A percentile compares a stretch with the other conserved stretches of the same genome.
Evolutionary conservation across 352 stramenopile species (phyloP).

Genomic region (Globisporangium echinulatum): DNA sequence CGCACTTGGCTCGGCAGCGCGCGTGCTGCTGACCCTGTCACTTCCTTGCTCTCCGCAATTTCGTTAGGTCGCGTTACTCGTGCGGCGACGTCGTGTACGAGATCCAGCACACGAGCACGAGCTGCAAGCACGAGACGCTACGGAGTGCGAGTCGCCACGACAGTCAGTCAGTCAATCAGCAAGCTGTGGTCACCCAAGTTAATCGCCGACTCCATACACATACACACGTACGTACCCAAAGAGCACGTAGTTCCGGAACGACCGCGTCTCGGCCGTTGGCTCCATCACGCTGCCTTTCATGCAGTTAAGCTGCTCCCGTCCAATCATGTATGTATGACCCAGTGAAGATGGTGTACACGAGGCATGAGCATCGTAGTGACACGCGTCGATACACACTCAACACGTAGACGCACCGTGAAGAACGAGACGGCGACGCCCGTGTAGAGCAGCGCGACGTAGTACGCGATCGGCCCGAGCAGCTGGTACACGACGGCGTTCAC

Average conservation of each 20-base stretch:
- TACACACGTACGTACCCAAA: conserved; percentile 46
- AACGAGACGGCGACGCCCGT: conserved; percentile 90
- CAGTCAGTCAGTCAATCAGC: not conserved
- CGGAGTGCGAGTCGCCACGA: conserved; percentile 1
- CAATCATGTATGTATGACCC: too few relatives aligned
- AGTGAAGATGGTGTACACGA: too few relatives aligned
- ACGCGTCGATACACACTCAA: too few relatives aligned
- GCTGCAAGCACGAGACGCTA: conserved; percentile 76
- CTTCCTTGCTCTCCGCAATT: too few relatives aligned
- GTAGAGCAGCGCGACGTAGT: conserved; percentile 92
- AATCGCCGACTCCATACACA: too few relatives aligned
- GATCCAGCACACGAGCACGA: conserved; percentile 79
- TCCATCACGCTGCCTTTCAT: conserved; percentile 83
- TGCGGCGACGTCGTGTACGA: conserved; percentile 75
- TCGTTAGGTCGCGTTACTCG: conserved; percentile 21
- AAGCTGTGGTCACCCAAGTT: not conserved
- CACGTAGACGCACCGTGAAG: conserved; percentile 84
- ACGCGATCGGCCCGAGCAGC: conserved; percentile 75
- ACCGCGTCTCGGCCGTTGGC: conserved; percentile 57
- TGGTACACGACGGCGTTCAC: conserved; percentile 92
- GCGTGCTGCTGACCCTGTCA: too few relatives aligned
- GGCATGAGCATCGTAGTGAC: too few relatives aligned
- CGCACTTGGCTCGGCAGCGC: not conserved
- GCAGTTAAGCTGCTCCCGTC: conserved; percentile 60
- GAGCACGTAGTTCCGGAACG: conserved; percentile 84